Conservation (phyloP, 148 eudicot species). For the Rhododendron ovatum region DNA sequence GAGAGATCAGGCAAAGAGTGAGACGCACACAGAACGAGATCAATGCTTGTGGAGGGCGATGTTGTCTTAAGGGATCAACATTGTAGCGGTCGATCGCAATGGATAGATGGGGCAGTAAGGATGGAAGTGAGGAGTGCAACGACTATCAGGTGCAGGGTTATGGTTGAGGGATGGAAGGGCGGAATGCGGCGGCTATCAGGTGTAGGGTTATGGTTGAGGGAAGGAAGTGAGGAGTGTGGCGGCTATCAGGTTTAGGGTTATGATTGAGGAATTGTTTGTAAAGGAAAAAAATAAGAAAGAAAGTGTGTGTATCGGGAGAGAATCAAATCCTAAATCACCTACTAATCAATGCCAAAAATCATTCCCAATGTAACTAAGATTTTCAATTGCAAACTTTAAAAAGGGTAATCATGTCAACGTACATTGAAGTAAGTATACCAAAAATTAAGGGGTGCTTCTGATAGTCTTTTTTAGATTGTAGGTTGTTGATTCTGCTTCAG, state of each 20-base stretch:
- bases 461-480: too few relatives aligned
- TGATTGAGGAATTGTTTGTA: neutral
- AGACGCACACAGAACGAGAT: neutral
- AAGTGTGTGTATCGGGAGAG: neutral
- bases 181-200: too few relatives aligned
- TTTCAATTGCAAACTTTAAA: too few relatives aligned
- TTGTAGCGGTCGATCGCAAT: neutral
- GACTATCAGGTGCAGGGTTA: neutral
- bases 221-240: too few relatives aligned
- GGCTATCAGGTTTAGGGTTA: too few relatives aligned
- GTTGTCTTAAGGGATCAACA: neutral
- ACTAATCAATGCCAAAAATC: neutral
- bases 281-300: too few relatives aligned
- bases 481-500: too few relatives aligned
- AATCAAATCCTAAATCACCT: neutral
- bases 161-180: neutral
- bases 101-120: neutral
- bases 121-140: neutral
- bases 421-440: neutral
- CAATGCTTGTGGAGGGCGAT: neutral
- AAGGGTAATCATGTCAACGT: too few relatives aligned
- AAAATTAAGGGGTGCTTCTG: too few relatives aligned
- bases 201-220: too few relatives aligned
- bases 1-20: neutral
- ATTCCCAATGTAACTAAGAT: neutral